Conservation (phyloP, 352 stramenopile genomes). For the Globisporangium acanthophoron region DNA sequence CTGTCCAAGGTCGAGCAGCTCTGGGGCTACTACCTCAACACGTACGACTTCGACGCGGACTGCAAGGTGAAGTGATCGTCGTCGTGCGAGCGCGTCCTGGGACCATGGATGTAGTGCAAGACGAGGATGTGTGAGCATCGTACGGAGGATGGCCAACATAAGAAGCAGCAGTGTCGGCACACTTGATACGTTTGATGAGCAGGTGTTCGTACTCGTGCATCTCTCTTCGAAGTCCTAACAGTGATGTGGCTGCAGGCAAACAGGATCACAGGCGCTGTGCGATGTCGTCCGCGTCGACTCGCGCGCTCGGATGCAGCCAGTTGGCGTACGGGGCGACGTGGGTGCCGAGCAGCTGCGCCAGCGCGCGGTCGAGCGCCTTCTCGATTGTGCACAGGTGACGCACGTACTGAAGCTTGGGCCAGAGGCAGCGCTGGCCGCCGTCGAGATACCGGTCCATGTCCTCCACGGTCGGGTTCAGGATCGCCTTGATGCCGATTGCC, state of each 20-base stretch:
- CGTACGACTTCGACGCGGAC: slow-evolving; percentile 30
- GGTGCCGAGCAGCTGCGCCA: slow-evolving; percentile 25
- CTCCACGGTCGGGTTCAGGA: slow-evolving; percentile 73
- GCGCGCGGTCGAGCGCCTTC: slow-evolving; percentile 38
- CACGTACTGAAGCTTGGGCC: slow-evolving; percentile 92
- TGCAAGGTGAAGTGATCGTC: slow-evolving; percentile 15
- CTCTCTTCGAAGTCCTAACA: too few species aligned
- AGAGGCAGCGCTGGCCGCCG: slow-evolving; percentile 87
- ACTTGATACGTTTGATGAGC: too few species aligned
- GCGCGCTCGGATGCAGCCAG: slow-evolving; percentile 32
- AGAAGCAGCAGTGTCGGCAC: too few species aligned
- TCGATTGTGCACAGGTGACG: slow-evolving; percentile 92
- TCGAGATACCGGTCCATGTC: slow-evolving; percentile 74
- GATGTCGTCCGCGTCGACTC: slow-evolving; percentile 6
- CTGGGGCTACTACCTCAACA: slow-evolving; percentile 49
- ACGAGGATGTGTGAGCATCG: too few species aligned
- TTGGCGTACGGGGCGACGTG: slow-evolving; percentile 30
- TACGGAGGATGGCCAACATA: too few species aligned
- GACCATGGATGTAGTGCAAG: too few species aligned
- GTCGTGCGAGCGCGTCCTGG: too few species aligned
- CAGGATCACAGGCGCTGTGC: neutral
- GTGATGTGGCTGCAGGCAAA: too few species aligned
- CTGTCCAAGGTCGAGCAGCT: slow-evolving; percentile 36
- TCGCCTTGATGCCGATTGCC: slow-evolving; percentile 74
- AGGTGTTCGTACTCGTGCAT: too few species aligned